These are phyloP conservation scores for Alectoria sarmentosa DNA, from an alignment of 495 filamentous ascomycete species.

Conservation along the genomic window DNA sequence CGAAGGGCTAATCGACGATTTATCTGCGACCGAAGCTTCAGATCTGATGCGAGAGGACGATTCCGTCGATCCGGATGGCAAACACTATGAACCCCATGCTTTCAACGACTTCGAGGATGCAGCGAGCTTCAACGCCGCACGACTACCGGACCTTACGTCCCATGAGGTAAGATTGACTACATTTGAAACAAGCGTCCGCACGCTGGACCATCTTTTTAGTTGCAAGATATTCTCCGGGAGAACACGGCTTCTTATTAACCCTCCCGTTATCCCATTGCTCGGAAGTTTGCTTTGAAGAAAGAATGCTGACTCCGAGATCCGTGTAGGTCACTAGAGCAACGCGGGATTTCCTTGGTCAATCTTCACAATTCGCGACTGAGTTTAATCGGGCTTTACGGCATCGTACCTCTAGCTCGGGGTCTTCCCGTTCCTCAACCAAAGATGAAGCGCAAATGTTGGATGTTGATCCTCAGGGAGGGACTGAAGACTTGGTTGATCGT, in stretches of 20 bases:
- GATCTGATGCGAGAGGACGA: conserved; percentile 25
- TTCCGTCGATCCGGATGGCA: conserved; percentile 30
- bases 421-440: not conserved
- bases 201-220: not conserved
- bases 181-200: too few relatives aligned
- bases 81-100: conserved; percentile 39
- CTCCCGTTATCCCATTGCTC: not conserved
- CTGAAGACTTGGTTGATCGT: conserved; percentile 9
- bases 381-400: conserved; percentile 7
- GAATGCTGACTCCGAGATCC: conserved; percentile 19
- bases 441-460: not conserved
- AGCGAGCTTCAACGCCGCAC: conserved; percentile 33
- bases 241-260: not conserved
- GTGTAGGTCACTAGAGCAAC: conserved; percentile 15
- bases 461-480: not conserved
- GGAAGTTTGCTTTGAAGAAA: not conserved
- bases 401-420: not conserved
- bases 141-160: conserved; percentile 28
- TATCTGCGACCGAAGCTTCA: conserved; percentile 24
- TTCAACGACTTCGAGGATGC: conserved; percentile 36
- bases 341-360: conserved; percentile 27
- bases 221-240: not conserved
- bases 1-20: conserved; percentile 26
- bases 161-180: too few relatives aligned
- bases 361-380: conserved; percentile 24